Percentiles rank a stretch among this genome's conserved stretches.
phyloP scores from a whole-genome alignment of 306 rosid genomes.

The Trichosanthes cucumerina region DNA sequence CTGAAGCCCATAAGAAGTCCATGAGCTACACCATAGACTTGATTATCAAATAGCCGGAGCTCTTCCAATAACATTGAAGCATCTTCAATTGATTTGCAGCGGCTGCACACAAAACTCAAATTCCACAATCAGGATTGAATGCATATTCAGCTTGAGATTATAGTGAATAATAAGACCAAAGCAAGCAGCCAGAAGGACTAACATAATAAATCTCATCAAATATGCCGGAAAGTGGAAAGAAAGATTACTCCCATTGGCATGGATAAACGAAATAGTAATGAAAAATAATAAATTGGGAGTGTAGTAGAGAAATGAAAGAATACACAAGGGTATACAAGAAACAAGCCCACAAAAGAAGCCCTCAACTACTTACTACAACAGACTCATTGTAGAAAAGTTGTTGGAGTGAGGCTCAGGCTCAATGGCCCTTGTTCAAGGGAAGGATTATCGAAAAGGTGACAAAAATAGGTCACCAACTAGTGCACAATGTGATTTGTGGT shows the following conservation, averaged over 20 bases:
- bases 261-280: background rate
- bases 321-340: background rate
- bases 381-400: background rate
- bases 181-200: background rate
- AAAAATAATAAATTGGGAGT: background rate
- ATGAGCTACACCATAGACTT: conserved; percentile 84
- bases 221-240: background rate
- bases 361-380: background rate
- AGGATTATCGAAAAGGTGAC: background rate
- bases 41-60: conserved; percentile 69
- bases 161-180: background rate
- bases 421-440: background rate
- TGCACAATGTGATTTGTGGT: background rate
- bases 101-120: conserved; percentile 43
- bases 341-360: no score
- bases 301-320: background rate
- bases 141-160: background rate
- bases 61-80: conserved; percentile 83
- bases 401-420: background rate
- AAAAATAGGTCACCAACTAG: background rate
- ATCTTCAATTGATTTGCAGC: conserved; percentile 62
- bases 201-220: background rate
- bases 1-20: conserved; percentile 77
- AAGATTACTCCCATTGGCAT: background rate
- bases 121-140: conserved; percentile 9